Evolutionary conservation across 2,329 filamentous ascomycete genomes (phyloP).

Genomic region (Cladorrhinum sp.): DNA sequence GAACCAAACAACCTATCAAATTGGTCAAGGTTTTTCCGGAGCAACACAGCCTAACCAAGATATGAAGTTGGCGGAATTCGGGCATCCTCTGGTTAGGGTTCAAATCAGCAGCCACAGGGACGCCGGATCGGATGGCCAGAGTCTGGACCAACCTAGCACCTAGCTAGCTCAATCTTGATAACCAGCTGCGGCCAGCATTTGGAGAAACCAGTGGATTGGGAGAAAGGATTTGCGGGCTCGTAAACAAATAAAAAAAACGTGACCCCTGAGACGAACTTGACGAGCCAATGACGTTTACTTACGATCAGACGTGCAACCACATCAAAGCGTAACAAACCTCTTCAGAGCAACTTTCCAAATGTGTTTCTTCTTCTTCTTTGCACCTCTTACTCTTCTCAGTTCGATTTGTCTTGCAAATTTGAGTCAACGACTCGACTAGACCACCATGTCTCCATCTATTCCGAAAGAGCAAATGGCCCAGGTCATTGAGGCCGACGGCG

Average conservation of each 20-base stretch:
- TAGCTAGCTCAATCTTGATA: not conserved
- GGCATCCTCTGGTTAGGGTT: too few relatives aligned
- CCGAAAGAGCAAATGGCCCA: slow-evolving; percentile 88
- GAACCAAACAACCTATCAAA: too few relatives aligned
- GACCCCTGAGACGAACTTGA: slow-evolving; percentile 3
- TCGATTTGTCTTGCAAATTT: not conserved
- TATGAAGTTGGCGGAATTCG: too few relatives aligned
- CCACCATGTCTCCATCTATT: slow-evolving; percentile 52
- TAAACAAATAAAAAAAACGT: not conserved
- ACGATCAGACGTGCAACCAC: not conserved
- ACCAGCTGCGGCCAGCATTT: not conserved
- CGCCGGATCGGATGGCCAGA: not conserved
- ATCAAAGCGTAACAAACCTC: not conserved
- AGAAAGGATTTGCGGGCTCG: too few relatives aligned
- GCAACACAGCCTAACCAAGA: too few relatives aligned
- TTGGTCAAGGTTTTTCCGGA: too few relatives aligned
- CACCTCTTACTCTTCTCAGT: not conserved
- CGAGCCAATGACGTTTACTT: slow-evolving; percentile 1
- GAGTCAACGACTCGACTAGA: not conserved
- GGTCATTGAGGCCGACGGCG: slow-evolving; percentile 78
- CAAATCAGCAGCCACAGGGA: too few relatives aligned
- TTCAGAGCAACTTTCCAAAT: not conserved
- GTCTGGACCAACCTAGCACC: not conserved
- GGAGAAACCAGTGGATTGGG: not conserved
- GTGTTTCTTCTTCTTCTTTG: not conserved